Evolutionary conservation across 2,329 filamentous ascomycete genomes (phyloP), one percentile per base, ranked within the genome.

Genomic region (Talaromyces sp.): DNA sequence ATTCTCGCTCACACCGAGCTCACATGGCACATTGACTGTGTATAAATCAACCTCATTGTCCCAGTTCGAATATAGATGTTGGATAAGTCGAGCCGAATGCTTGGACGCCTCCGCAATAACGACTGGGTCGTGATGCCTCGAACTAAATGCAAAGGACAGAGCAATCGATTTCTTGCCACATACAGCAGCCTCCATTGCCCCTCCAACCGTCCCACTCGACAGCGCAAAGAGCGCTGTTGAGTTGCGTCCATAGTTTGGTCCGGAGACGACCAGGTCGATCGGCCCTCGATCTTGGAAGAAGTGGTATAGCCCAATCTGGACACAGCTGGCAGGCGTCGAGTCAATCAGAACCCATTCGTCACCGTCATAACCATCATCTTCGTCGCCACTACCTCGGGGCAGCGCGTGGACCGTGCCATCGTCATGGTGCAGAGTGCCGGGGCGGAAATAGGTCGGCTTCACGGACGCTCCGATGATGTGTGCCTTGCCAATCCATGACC

Each of bases 401-500:
- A 87, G 80, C 54, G 81, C 76, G 72, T 90, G 87, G 51, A 82
- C 86, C 17, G 85, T 87, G 58, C 89, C 89, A 63, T 90, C 86
- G 57, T 87, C 84, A 64, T 84, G 74, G 65, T 83, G 79, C 1
- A 87, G 77, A 2, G 82, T 83, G 12, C 81, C 82, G 0, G 86
- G 86, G 1, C 88, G 88, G 79, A 92, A 96, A 79, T 96, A 96
- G 29, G 85, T 82, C 9, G 92, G 92, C 72, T 88, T 91, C 63
- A 96, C 85, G 10, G 90, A 89, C 73, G 93, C 88, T 60, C 92
- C 92, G 68, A 97, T 92, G 70, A 97, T 90, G 76, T 97, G 94
- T 2, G 94, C 94, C 80, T 99, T 99, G 68, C 92, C 92, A 69
- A 99, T 97, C 94, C 94, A 99, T 60, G 92, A 96, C 64, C 93